Evolutionary conservation across 768 basidiomycete genomes (phyloP).

Genomic region (Coprinopsis strossmayeri): DNA sequence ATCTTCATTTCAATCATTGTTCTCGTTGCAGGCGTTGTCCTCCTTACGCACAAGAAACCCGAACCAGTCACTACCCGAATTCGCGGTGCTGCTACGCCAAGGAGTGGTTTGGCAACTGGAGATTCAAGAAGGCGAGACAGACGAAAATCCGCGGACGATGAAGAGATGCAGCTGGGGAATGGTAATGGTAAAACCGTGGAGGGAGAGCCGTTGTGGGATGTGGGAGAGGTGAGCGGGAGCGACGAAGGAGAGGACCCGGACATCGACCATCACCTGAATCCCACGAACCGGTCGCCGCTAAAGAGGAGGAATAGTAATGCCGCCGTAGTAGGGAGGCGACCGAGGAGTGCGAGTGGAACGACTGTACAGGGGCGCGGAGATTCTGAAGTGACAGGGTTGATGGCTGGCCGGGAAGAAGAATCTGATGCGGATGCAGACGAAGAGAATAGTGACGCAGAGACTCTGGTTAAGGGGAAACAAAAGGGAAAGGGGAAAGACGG

Average conservation of each 20-base stretch:
- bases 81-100: constrained; percentile 27
- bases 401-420: constrained; percentile 5
- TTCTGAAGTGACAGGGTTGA: constrained; percentile 9
- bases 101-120: constrained; percentile 17
- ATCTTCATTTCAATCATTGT: constrained; percentile 84
- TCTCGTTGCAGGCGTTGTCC: constrained; percentile 87
- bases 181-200: constrained; percentile 35
- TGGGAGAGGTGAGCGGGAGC: constrained; percentile 68
- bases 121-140: constrained; percentile 15
- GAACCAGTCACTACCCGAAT: constrained; percentile 37
- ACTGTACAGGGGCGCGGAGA: neutral
- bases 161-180: constrained; percentile 20
- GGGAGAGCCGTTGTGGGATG: constrained; percentile 55
- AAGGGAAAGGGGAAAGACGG: constrained; percentile 13
- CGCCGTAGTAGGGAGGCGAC: neutral
- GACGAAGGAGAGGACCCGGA: constrained; percentile 46
- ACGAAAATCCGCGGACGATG: constrained; percentile 19
- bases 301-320: constrained; percentile 12
- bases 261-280: constrained; percentile 38
- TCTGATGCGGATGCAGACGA: constrained; percentile 4
- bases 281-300: constrained; percentile 18
- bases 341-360: constrained; percentile 6
- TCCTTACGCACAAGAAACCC: constrained; percentile 89
- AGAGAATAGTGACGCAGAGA: constrained; percentile 1
- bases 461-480: constrained; percentile 9